phyloP scores from a whole-genome alignment of 108 stramenopile species.

The Mediolabrus comicus region DNA sequence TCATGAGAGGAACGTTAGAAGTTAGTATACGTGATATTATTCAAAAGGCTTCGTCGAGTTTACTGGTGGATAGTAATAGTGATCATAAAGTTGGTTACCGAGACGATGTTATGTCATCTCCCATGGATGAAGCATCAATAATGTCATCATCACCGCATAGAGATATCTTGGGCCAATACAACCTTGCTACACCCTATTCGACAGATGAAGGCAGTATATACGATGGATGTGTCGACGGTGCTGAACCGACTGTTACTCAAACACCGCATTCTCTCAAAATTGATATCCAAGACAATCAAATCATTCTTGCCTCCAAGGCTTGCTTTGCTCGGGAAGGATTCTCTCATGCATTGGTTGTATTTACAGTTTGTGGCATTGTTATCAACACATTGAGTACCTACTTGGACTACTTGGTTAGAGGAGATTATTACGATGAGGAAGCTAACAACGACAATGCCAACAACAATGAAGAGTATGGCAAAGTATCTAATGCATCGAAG shows the following conservation, averaged over 20 bases:
- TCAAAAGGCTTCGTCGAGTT: conserved; percentile 36
- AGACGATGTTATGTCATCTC: neutral
- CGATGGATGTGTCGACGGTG: conserved; percentile 55
- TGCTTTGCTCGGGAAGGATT: conserved; percentile 79
- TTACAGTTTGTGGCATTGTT: conserved; percentile 78
- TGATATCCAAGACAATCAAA: conserved; percentile 85
- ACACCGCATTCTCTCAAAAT: conserved; percentile 80
- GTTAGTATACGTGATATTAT: conserved; percentile 34
- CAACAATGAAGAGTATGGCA: neutral
- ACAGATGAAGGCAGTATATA: conserved; percentile 18
- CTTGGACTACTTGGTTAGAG: conserved; percentile 81
- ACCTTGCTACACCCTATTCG: conserved; percentile 22
- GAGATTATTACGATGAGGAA: conserved; percentile 37
- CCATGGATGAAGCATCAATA: too few species aligned
- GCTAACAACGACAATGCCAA: neutral
- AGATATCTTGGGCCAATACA: conserved; percentile 5
- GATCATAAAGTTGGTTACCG: neutral
- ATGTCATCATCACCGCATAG: neutral
- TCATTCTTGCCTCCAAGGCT: conserved; percentile 64
- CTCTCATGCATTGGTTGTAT: conserved; percentile 70
- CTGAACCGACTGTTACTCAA: conserved; percentile 73
- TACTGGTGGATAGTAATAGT: conserved; percentile 15
- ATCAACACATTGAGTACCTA: conserved; percentile 83
- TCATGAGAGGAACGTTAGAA: conserved; percentile 46
- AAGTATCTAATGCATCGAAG: conserved; percentile 49